Conservation (phyloP, 2,329 filamentous ascomycete genomes). For the Samsoniella hepiali region DNA sequence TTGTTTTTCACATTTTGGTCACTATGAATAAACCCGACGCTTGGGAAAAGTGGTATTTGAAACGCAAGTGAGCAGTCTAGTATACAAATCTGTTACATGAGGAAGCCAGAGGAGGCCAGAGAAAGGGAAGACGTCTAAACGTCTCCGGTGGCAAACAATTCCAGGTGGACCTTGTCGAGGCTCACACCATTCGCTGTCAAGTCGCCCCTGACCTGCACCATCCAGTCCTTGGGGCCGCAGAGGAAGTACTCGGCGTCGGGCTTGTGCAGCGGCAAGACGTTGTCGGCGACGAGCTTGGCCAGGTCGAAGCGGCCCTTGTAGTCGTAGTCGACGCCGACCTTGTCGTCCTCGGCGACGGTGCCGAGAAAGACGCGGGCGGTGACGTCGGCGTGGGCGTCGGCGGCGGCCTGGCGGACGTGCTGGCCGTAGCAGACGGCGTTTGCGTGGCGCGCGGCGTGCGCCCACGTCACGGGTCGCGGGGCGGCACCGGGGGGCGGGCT, state of each 20-base stretch:
- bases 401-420: conserved; percentile 43
- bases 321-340: conserved; percentile 53
- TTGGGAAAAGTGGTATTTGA: conserved; percentile 8
- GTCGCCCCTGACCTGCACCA: conserved; percentile 53
- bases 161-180: conserved; percentile 55
- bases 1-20: conserved; percentile 7
- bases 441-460: conserved; percentile 56
- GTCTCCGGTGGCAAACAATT: conserved; percentile 59
- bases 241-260: conserved; percentile 60
- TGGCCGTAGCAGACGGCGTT: conserved; percentile 53
- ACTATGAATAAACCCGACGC: background rate
- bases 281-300: conserved; percentile 44
- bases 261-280: conserved; percentile 52
- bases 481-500: conserved; percentile 28
- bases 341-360: conserved; percentile 39
- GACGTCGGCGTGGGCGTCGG: conserved; percentile 18
- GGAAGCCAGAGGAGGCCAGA: background rate
- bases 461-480: conserved; percentile 55
- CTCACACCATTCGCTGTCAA: conserved; percentile 53
- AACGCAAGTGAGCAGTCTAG: background rate
- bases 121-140: conserved; percentile 22
- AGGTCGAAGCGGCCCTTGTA: conserved; percentile 56
- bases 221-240: conserved; percentile 67
- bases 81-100: background rate
- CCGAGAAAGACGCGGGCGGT: conserved; percentile 52